Percentiles rank a stretch among this genome's conserved stretches.
Evolutionary conservation across 345 rosid genomes (phyloP).

Genomic region (Eucalyptus brandiana): DNA sequence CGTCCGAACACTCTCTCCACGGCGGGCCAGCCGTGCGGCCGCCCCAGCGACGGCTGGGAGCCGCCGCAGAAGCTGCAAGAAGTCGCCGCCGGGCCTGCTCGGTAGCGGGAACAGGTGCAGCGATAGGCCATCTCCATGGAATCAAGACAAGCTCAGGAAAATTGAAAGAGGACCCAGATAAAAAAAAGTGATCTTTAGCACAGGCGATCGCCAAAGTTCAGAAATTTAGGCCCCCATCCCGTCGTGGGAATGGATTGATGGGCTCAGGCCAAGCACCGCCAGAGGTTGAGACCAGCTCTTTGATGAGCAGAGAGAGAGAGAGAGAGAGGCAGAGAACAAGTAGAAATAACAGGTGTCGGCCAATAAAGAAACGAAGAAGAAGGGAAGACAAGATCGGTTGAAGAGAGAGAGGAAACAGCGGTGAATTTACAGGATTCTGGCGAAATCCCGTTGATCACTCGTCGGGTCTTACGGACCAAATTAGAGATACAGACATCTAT

Average conservation of each 20-base stretch:
- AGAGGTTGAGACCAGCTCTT: not conserved
- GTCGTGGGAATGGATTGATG: not conserved
- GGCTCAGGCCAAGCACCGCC: not conserved
- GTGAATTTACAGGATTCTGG: not conserved
- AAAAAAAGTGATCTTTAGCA: not conserved
- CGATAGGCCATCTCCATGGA: constrained; percentile 17
- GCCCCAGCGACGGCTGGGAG: not conserved
- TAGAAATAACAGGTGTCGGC: not conserved
- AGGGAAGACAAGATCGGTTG: not conserved
- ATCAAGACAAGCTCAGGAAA: not conserved
- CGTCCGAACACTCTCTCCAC: constrained; percentile 7
- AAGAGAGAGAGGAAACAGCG: not conserved
- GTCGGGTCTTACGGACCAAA: not conserved
- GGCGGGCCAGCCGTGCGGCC: constrained; percentile 2
- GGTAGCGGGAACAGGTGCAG: constrained; percentile 3
- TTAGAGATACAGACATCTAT: not conserved
- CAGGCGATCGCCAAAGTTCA: not conserved
- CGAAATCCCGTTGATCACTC: not conserved
- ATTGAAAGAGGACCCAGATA: not conserved
- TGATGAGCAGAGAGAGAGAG: not conserved
- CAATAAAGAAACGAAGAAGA: not conserved
- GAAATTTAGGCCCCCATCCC: not conserved
- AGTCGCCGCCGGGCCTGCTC: not conserved
- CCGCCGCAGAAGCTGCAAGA: constrained; percentile 5
- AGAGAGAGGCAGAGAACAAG: not conserved